Evolutionary conservation across 106 monocot genomes (phyloP).

Genomic region (Acorus calamus): DNA sequence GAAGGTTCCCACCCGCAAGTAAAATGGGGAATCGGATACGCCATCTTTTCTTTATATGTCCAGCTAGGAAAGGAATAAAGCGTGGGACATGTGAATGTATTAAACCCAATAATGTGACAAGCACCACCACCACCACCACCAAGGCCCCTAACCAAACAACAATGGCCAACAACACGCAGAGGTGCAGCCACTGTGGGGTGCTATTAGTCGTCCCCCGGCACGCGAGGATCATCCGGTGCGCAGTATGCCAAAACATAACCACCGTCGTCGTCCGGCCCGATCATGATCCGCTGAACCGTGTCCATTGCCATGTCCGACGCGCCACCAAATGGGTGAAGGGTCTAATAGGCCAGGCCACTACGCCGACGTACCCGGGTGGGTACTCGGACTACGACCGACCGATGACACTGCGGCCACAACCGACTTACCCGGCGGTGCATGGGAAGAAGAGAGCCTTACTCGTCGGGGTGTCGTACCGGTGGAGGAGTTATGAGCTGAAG

Average conservation of each 20-base stretch:
- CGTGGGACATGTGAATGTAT: no score
- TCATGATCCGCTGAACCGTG: not conserved
- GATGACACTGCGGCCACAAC: not conserved
- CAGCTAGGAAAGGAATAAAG: no score
- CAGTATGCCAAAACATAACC: conserved; percentile 19
- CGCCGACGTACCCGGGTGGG: not conserved
- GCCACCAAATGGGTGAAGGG: conserved; percentile 31
- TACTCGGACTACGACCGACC: not conserved
- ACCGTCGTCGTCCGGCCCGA: not conserved
- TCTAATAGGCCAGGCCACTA: conserved; percentile 1
- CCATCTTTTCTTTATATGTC: no score
- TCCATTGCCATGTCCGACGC: not conserved
- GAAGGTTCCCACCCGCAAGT: no score
- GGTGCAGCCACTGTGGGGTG: conserved; percentile 22
- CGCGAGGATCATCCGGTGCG: conserved; percentile 19
- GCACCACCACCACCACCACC: no score
- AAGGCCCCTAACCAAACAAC: no score
- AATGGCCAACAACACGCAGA: conserved; percentile 1
- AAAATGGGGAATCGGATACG: no score
- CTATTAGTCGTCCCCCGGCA: conserved; percentile 9
- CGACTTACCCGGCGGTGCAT: conserved; percentile 18
- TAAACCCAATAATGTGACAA: no score
- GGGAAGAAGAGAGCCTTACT: conserved; percentile 42
- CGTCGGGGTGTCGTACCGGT: conserved; percentile 29
- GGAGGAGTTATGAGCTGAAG: conserved; percentile 53